Base-by-base conservation (phyloP, 805 yeast species). In the Yamadazyma sp. region DNA sequence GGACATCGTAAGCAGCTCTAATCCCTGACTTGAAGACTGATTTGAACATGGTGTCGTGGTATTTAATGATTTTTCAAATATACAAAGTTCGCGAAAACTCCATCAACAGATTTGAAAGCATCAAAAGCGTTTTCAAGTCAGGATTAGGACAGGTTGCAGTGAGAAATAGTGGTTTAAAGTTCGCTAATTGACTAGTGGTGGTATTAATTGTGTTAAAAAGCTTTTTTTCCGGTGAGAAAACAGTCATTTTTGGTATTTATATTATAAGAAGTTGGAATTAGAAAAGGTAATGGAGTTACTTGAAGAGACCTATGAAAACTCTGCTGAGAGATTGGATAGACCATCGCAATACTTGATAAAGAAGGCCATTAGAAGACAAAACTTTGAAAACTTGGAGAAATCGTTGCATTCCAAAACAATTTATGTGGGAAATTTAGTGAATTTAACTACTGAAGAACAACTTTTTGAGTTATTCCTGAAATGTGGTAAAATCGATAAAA, bases 361-460 rank as follows among this genome's bases (percentile, higher is more conserved):
- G 40, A 82, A 82, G 52, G 91, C 91, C 1, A 62, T 78, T 38
- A 62, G 70, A 30, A 66, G 70, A 40, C 60, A 61, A 25, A 62
- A 65, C 45, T 68, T 80, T 43, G 78, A 76, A 17, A 83, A 81
- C 44, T 66, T 89, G 42, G 75, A 81, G 47, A 71, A 72, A 45
- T 76, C 93, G 2, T 69, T 82, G 58, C 67, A 62, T 23, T 78
- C 87, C 37, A 70, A 77, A 19, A 89, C 98, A 0, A 75, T 93
- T 4, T 93, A 93, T 53, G 94, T 93, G 23, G 98, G 98, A 4
- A 87, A 87, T 57, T 60, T 93, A 21, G 81, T 95, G 2, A 86
- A 86, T 48, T 85, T 81, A 60, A 89, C 98, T 3, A 84, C 96
- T 1, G 98, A 93, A 57, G 98, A 93, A 56, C 97, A 91, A 59